phyloP scores from a whole-genome alignment of 2,329 filamentous ascomycete species.

The Penicillium paneum region DNA sequence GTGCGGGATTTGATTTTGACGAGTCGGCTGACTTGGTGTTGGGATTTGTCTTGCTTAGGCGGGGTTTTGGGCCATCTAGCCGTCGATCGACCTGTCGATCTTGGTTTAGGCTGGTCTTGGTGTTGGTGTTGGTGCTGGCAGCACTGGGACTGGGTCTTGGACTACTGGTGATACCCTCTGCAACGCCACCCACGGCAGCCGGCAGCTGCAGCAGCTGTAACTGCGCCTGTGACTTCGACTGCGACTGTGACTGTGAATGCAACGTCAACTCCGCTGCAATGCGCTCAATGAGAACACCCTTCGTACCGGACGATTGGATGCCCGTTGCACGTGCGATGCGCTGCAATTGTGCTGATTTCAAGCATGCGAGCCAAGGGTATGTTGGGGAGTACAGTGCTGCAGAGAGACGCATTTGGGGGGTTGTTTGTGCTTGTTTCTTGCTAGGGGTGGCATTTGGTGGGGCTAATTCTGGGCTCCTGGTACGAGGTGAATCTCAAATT shows the following conservation, averaged over 20 bases:
- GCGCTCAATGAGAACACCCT: slow-evolving; percentile 52
- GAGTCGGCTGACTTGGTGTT: neutral
- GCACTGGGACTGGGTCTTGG: neutral
- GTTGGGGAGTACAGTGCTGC: slow-evolving; percentile 1
- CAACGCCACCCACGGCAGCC: neutral
- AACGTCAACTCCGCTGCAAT: slow-evolving; percentile 38
- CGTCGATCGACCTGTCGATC: neutral
- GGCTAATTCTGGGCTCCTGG: neutral
- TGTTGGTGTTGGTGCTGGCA: neutral
- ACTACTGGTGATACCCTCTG: neutral
- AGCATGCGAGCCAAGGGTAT: slow-evolving; percentile 34
- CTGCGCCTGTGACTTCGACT: neutral
- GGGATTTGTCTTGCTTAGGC: neutral
- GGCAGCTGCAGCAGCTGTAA: neutral
- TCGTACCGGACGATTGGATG: slow-evolving; percentile 58
- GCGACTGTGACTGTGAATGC: neutral
- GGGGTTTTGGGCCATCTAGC: neutral
- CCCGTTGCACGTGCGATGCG: slow-evolving; percentile 61
- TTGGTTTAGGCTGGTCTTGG: neutral
- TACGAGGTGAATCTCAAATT: too few relatives aligned
- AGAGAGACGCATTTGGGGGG: slow-evolving; percentile 12
- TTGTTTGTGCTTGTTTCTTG: neutral
- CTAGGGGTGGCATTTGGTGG: neutral
- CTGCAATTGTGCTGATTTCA: slow-evolving; percentile 57
- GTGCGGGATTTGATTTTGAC: neutral